A percentile compares a stretch with the other conserved stretches of the same genome.
Evolutionary conservation across 1,284 basidiomycete genomes (phyloP).

Genomic region (Naganishia liquefaciens): DNA sequence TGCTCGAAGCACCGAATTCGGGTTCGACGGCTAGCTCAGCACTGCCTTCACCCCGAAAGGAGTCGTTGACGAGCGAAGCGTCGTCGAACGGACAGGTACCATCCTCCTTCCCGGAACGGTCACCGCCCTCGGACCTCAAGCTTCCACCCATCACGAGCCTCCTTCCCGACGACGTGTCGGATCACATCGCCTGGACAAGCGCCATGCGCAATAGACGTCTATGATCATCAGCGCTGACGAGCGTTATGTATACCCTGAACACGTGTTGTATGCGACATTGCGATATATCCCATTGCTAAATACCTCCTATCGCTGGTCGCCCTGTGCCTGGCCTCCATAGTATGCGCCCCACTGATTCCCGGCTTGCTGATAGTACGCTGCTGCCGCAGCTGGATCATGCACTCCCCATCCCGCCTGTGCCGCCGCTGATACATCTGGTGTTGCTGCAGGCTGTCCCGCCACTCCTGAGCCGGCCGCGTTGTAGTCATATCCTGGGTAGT

Average conservation of each 20-base stretch:
- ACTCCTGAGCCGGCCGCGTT: conserved; percentile 42
- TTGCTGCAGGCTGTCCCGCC: conserved; percentile 40
- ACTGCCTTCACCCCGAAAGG: background rate
- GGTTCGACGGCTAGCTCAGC: conserved; percentile 6
- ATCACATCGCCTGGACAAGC: conserved; percentile 14
- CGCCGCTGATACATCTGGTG: conserved; percentile 4
- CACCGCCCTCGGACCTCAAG: conserved; percentile 16
- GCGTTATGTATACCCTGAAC: background rate
- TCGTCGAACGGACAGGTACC: background rate
- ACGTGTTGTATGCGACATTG: conserved; percentile 8
- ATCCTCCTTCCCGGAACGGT: background rate
- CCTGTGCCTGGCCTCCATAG: conserved; percentile 32
- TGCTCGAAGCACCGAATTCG: background rate
- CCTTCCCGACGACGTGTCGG: conserved; percentile 12
- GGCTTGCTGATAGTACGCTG: conserved; percentile 28
- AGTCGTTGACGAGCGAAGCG: background rate
- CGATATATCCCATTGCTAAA: background rate
- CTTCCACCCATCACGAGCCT: conserved; percentile 23
- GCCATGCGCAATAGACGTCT: conserved; percentile 3
- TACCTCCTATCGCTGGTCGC: conserved; percentile 6
- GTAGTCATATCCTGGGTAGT: conserved; percentile 47
- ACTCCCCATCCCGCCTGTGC: conserved; percentile 14
- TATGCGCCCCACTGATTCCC: conserved; percentile 33
- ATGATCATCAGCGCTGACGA: background rate
- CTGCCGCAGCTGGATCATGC: conserved; percentile 21